These are phyloP conservation scores for Coemansia sp. DNA, from an alignment of 192 early-diverging fungal species.

Conservation along the genomic window DNA sequence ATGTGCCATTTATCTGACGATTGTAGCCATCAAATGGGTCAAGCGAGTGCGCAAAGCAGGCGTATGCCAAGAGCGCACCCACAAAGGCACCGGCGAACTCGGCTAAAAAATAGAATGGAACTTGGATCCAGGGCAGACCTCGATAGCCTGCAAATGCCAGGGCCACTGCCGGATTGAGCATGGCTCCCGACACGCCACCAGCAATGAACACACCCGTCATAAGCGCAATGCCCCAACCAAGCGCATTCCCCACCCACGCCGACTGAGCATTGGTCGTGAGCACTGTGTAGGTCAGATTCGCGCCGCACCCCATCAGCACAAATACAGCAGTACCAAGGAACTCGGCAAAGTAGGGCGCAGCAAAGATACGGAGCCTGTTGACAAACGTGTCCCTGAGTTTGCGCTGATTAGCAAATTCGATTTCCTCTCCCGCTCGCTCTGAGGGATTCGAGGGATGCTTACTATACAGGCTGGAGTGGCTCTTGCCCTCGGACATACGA, in stretches of 20 bases:
- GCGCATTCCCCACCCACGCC: slow-evolving; percentile 56
- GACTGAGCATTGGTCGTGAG: slow-evolving; percentile 50
- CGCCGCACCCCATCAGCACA: slow-evolving; percentile 53
- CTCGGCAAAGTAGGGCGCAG: slow-evolving; percentile 57
- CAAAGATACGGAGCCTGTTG: slow-evolving; percentile 49
- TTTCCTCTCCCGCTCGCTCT: slow-evolving; percentile 49
- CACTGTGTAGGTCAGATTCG: slow-evolving; percentile 47
- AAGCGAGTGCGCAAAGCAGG: slow-evolving; percentile 53
- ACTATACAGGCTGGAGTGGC: slow-evolving; percentile 25
- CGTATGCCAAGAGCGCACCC: slow-evolving; percentile 55
- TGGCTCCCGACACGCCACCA: slow-evolving; percentile 51
- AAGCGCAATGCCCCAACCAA: slow-evolving; percentile 59
- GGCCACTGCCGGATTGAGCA: slow-evolving; percentile 59
- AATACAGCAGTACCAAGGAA: slow-evolving; percentile 55
- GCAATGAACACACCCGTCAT: slow-evolving; percentile 54
- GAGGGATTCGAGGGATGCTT: slow-evolving; percentile 20
- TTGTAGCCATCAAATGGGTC: slow-evolving; percentile 50
- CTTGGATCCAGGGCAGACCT: slow-evolving; percentile 57
- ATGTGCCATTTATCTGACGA: slow-evolving; percentile 46
- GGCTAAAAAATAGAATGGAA: slow-evolving; percentile 58
- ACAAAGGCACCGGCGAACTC: slow-evolving; percentile 60
- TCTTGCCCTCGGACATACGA: slow-evolving; percentile 10
- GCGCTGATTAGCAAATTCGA: slow-evolving; percentile 50
- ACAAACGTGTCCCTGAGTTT: slow-evolving; percentile 39
- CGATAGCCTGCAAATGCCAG: slow-evolving; percentile 56